phyloP scores from a whole-genome alignment of 1,139 yeast species.

The Hyphopichia buzzinii region DNA sequence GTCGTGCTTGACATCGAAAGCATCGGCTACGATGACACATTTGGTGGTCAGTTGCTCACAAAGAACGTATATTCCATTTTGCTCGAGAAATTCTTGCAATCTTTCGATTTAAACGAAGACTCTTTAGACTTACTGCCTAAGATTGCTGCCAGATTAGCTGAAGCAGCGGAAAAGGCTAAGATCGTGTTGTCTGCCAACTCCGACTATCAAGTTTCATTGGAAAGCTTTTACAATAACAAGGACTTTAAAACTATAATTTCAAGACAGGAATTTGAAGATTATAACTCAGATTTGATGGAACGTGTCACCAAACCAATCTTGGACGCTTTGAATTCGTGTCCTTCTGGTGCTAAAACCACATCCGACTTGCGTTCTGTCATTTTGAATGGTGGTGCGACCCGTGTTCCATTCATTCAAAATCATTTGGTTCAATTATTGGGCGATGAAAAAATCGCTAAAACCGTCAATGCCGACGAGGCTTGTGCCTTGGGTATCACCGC shows the following conservation, averaged over 20 bases:
- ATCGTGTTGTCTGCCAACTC: constrained; percentile 80
- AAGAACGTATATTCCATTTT: constrained; percentile 60
- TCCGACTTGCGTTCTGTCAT: constrained; percentile 63
- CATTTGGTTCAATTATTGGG: constrained; percentile 54
- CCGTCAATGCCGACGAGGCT: constrained; percentile 94
- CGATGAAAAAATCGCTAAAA: constrained; percentile 69
- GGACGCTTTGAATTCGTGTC: constrained; percentile 42
- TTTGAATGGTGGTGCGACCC: constrained; percentile 86
- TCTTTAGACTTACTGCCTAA: constrained; percentile 41
- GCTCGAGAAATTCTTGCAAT: constrained; percentile 51
- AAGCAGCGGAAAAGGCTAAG: constrained; percentile 86
- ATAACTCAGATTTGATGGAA: constrained; percentile 40
- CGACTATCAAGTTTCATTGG: constrained; percentile 73
- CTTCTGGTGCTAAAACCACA: constrained; percentile 24
- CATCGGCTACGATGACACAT: constrained; percentile 58
- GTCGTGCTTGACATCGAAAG: constrained; percentile 63
- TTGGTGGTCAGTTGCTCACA: constrained; percentile 81
- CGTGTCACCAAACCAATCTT: constrained; percentile 56
- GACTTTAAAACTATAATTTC: constrained; percentile 69
- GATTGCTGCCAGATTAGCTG: constrained; percentile 66
- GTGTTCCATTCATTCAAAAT: constrained; percentile 84
- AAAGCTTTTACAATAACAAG: constrained; percentile 63
- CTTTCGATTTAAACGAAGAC: constrained; percentile 34
- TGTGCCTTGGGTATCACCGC: constrained; percentile 87
- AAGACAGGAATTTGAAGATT: constrained; percentile 75